Base-by-base conservation (phyloP, 768 basidiomycete genomes). In the Suillus lakei region DNA sequence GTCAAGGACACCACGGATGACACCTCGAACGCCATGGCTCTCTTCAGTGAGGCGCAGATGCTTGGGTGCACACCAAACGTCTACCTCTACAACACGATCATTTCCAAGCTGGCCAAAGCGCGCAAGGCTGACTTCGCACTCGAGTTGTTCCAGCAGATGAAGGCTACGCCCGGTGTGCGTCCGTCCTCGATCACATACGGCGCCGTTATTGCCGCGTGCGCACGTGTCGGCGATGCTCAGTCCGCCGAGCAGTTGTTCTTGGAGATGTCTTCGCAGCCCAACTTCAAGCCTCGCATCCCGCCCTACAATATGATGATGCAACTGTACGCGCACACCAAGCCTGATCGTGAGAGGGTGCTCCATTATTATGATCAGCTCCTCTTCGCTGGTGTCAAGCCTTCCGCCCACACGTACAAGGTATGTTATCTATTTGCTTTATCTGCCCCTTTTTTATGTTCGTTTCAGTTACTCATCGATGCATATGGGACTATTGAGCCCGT, bases 301-400 rank as follows among this genome's bases (percentile, higher is more conserved):
- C 97, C 97, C 1, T 99, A 90, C 84, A 99, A 99, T 80, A 96
- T 92, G 39, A 98, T 99, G 96, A 98, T 99, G 87, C 98, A 99
- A 76, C 83, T 97, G 71, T 96, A 95, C 79, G 90, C 91, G 58
- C 88, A 90, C 63, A 95, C 92, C n/a, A 93, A 92, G 76, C 97
- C 95, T 2, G 90, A 93, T 67, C 87, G 95, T 61, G 85, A 84
- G 32, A 85, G 88, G 55, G 92, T 91, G 21, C 77, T 98, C 32
- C 82, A 85, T 70, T 99, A 90, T 75, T 91, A 91, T 76, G 74
- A 91, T 56, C 82, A 86, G 71, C 82, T 99, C 77, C 75, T 80
- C 41, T 73, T 76, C 34, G 88, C 85, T 4, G 78, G 82, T 0
- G 88, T 99, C 30, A 71, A 78, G 4, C 95, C 96, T 18, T 92